phyloP scores from a whole-genome alignment of 345 rosid species.

The Diplotaxis tenuifolia region DNA sequence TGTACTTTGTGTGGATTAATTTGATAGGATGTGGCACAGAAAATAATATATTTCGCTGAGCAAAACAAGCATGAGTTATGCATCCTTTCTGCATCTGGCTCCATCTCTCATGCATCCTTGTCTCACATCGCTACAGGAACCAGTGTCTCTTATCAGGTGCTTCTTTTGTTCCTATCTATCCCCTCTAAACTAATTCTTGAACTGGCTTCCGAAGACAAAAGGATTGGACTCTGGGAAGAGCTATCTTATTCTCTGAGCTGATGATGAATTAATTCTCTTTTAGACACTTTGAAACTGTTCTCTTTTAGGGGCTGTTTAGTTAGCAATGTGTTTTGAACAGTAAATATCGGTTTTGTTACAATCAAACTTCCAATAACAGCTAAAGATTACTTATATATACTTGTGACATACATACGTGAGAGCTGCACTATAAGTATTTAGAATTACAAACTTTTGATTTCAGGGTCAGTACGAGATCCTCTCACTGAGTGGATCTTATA shows the following conservation, averaged over 20 bases:
- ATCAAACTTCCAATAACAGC: not conserved
- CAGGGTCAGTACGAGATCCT: conserved; percentile 90
- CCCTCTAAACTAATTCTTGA: conserved; percentile 9
- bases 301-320: not conserved
- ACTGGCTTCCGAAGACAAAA: not conserved
- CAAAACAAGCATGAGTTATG: conserved; percentile 81
- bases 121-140: conserved; percentile 85
- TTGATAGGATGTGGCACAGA: conserved; percentile 81
- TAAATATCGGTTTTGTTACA: not conserved
- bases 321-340: not conserved
- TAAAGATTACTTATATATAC: conserved; percentile 2
- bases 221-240: conserved; percentile 4
- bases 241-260: not conserved
- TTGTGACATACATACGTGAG: conserved; percentile 1
- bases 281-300: not conserved
- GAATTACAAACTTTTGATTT: conserved; percentile 23
- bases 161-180: conserved; percentile 19
- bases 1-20: conserved; percentile 30
- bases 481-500: conserved; percentile 80
- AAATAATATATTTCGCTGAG: conserved; percentile 61
- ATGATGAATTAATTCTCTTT: not conserved
- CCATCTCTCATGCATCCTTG: conserved; percentile 74
- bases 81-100: conserved; percentile 83
- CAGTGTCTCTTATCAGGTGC: conserved; percentile 76
- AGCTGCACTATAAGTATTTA: conserved; percentile 23